Evolutionary conservation across 176 grass and related monocot species (phyloP), one percentile per base, ranked within the genome.

Genomic region (Chloris gayana): DNA sequence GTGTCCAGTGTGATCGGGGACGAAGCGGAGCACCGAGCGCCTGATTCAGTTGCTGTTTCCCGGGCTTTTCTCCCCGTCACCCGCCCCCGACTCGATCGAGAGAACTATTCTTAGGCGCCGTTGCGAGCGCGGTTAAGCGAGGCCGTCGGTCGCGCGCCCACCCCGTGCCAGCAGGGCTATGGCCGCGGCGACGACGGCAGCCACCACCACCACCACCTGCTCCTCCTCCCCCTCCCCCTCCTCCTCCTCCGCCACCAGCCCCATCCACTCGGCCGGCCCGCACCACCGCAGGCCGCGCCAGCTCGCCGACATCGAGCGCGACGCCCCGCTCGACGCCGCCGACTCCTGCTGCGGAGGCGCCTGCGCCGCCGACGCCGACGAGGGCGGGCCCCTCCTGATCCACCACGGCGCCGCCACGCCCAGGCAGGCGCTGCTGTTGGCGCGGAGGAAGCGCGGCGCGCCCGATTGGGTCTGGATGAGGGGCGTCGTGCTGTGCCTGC

Each of bases 21-120:
- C 6, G 54, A 32, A 71, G 33, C 54, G 44, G 50, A 61, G 56
- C 77, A 85, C 80, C 76, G 37, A 39, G 37, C 8, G 30, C 86
- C 76, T 41, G 76, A n/a, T 78, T 67, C 38, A 39, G 77, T 80
- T 69, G 47, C 31, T 30, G 1, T 70, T 86, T 91, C 93, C 88
- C 93, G 93, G 93, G 80, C 85, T 97, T 97, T 90, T 88, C 93
- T 93, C 90, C 84, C 80, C 64, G 22, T 53, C 54, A 22, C 79
- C 22, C 29, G 5, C 59, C 18, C 60, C 18, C 63, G 4, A 13
- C 49, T 26, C 49, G 84, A 58, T 35, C 9, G 8, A 31, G 56
- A 33, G 26, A 54, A 53, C 89, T 91, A 91, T 85, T 87, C 84
- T 92, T 82, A 68, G 81, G 57, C 78, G 34, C 32, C 58, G 34